Conservation (phyloP, 495 filamentous ascomycete genomes). For the Chaetomium cochliodes region DNA sequence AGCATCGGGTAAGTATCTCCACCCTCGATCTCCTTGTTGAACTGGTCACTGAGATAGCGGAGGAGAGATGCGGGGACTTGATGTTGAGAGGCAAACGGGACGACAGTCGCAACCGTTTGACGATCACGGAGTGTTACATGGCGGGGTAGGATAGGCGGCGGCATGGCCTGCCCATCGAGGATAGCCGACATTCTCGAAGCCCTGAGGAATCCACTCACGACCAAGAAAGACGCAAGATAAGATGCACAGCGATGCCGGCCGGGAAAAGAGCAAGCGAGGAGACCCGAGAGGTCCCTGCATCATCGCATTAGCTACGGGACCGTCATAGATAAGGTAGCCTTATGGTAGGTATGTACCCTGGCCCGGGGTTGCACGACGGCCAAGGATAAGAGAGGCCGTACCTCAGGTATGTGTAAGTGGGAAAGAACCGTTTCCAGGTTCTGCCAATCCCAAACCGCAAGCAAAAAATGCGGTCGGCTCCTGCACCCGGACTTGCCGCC, state of each 20-base stretch:
- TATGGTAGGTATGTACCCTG: too few species aligned
- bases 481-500: not conserved
- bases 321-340: too few species aligned
- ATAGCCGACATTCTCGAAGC: slow-evolving; percentile 73
- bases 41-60: slow-evolving; percentile 76
- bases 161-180: slow-evolving; percentile 76
- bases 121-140: slow-evolving; percentile 88
- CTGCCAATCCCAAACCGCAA: not conserved
- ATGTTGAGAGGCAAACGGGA: slow-evolving; percentile 75
- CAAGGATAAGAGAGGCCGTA: slow-evolving; percentile 8
- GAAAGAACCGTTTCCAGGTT: too few species aligned
- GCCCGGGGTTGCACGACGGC: not conserved
- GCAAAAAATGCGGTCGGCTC: not conserved
- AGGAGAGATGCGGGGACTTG: slow-evolving; percentile 75
- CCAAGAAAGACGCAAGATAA: not conserved
- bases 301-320: slow-evolving; percentile 1
- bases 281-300: not conserved
- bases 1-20: slow-evolving; percentile 97
- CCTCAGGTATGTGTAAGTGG: slow-evolving; percentile 7
- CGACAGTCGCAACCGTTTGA: slow-evolving; percentile 83
- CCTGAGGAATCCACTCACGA: not conserved
- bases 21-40: slow-evolving; percentile 92
- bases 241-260: not conserved
- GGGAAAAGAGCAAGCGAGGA: not conserved
- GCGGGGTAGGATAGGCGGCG: slow-evolving; percentile 67